Conservation (phyloP, 345 rosid genomes). For the Eucalyptus pumila region DNA sequence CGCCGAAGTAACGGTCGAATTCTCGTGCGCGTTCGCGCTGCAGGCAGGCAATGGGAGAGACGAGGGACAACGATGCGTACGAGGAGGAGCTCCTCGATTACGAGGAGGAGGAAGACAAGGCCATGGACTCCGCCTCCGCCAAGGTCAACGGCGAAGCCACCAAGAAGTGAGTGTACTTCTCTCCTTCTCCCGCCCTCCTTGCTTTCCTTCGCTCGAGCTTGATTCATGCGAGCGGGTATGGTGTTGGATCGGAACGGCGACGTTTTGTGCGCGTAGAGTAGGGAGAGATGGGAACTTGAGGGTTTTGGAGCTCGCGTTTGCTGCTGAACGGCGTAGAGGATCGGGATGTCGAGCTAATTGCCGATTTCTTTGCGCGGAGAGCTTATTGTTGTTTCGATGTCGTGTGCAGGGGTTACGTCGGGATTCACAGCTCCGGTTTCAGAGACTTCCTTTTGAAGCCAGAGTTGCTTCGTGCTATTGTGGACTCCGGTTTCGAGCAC, state of each 20-base stretch:
- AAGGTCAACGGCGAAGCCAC: slow-evolving; percentile 83
- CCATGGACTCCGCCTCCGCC: slow-evolving; percentile 44
- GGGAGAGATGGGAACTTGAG: not conserved
- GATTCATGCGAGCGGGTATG: not conserved
- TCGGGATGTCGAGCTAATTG: not conserved
- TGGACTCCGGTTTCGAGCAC: slow-evolving; percentile 98
- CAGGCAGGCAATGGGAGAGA: slow-evolving; percentile 55
- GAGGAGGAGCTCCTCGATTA: slow-evolving; percentile 99
- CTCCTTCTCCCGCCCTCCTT: not conserved
- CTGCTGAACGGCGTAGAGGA: not conserved
- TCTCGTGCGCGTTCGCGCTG: not conserved
- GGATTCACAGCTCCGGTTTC: slow-evolving; percentile 99
- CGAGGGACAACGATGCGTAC: slow-evolving; percentile 91
- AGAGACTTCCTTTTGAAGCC: slow-evolving; percentile 99
- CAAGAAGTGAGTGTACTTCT: slow-evolving; percentile 61
- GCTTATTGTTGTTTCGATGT: not conserved
- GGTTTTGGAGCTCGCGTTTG: not conserved
- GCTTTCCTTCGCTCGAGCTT: not conserved
- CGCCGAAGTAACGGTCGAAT: not conserved
- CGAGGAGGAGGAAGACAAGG: slow-evolving; percentile 94
- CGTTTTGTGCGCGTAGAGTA: not conserved
- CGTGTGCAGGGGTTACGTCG: slow-evolving; percentile 73
- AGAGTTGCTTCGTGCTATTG: slow-evolving; percentile 94
- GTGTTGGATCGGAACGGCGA: not conserved
- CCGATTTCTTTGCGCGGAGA: not conserved